Evolutionary conservation across 1,139 yeast genomes (phyloP).

Genomic region (Meyerozyma guilliermondii): DNA sequence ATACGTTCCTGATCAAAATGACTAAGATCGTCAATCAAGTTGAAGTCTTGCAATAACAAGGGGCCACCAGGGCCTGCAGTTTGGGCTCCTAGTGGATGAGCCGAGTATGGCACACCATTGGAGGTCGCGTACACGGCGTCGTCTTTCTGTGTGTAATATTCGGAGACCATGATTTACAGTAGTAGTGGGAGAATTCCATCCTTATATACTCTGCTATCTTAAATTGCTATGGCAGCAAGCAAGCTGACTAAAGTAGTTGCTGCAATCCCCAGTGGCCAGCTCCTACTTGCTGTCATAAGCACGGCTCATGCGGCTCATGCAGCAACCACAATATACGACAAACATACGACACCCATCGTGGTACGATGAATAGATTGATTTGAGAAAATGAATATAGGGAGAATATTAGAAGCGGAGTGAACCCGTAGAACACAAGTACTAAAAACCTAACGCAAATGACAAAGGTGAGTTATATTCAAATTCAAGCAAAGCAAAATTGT

Average conservation of each 20-base stretch:
- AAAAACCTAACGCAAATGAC: too few relatives aligned
- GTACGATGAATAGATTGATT: too few relatives aligned
- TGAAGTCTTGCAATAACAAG: conserved; percentile 50
- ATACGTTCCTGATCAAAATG: conserved; percentile 60
- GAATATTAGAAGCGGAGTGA: too few relatives aligned
- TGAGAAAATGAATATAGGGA: too few relatives aligned
- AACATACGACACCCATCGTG: background rate
- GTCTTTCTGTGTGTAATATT: background rate
- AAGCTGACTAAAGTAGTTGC: background rate
- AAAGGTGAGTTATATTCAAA: too few relatives aligned
- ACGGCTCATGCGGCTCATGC: background rate
- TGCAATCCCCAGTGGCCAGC: background rate
- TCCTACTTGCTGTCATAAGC: background rate
- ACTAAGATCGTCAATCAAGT: conserved; percentile 50
- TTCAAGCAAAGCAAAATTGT: too few relatives aligned
- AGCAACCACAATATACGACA: background rate
- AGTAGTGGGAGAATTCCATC: background rate
- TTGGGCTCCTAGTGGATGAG: conserved; percentile 24
- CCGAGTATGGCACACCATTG: conserved; percentile 22
- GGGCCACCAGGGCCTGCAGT: conserved; percentile 46
- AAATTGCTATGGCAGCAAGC: background rate
- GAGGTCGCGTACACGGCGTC: conserved; percentile 22
- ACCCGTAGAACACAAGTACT: too few relatives aligned
- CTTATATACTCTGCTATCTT: background rate
- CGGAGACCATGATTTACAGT: background rate